Conservation (phyloP, 352 stramenopile genomes). For the Phytophthora constricta region DNA sequence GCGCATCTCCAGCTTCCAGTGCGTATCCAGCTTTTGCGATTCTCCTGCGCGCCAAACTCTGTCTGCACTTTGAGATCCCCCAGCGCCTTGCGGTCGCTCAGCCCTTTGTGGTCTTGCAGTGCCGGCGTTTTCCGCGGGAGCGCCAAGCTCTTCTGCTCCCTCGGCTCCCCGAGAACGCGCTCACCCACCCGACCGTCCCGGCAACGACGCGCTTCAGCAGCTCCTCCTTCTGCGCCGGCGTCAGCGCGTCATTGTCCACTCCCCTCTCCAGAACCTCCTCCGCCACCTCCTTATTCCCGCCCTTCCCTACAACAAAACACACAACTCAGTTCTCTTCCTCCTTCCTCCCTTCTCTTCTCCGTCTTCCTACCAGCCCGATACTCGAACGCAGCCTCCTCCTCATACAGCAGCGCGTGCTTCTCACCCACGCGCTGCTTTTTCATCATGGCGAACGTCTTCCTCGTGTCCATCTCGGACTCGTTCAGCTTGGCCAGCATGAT, state of each 20-base stretch:
- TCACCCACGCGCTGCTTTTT: constrained; percentile 60
- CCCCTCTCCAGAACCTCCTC: constrained; percentile 64
- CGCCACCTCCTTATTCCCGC: constrained; percentile 53
- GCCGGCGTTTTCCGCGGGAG: constrained; percentile 23
- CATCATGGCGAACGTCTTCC: constrained; percentile 67
- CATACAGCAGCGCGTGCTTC: constrained; percentile 55
- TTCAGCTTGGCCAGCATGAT: constrained; percentile 63
- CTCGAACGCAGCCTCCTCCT: constrained; percentile 75
- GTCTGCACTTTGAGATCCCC: neutral
- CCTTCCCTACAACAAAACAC: neutral
- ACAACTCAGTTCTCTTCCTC: neutral
- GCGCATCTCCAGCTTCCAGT: neutral
- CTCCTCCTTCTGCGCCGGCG: constrained; percentile 43
- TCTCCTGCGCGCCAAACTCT: too few relatives aligned
- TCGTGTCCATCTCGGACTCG: constrained; percentile 53
- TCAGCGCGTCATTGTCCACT: constrained; percentile 52
- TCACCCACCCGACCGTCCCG: constrained; percentile 37
- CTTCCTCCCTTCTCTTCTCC: neutral
- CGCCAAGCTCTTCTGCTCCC: constrained; percentile 35
- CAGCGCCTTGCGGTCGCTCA: neutral
- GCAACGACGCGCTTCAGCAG: constrained; percentile 45
- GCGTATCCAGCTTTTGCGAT: too few relatives aligned
- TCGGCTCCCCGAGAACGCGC: constrained; percentile 37
- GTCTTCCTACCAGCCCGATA: constrained; percentile 37
- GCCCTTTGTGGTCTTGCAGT: constrained; percentile 10